phyloP scores from a whole-genome alignment of 106 monocot species.

The Iris macrosiphon region DNA sequence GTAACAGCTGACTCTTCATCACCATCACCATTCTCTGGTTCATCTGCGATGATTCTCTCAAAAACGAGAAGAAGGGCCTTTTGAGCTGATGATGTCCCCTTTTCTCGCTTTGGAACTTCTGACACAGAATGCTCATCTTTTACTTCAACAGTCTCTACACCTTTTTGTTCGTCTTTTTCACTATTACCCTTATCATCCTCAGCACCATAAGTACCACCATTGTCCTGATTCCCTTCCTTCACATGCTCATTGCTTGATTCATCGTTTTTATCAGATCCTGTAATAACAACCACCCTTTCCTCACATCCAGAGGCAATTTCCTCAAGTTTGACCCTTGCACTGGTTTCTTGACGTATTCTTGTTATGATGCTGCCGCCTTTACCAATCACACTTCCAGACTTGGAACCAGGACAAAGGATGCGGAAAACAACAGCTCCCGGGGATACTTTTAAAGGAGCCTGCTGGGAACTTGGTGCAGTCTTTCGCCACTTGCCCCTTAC shows the following conservation, averaged over 20 bases:
- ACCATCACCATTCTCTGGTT: slow-evolving; percentile 37
- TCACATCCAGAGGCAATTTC: slow-evolving; percentile 64
- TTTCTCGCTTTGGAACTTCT: slow-evolving; percentile 32
- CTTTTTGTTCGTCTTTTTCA: slow-evolving; percentile 24
- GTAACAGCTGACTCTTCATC: slow-evolving; percentile 36
- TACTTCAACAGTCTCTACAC: too few relatives aligned
- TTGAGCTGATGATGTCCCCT: slow-evolving; percentile 35
- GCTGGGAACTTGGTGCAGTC: slow-evolving; percentile 25
- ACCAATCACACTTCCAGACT: slow-evolving; percentile 84
- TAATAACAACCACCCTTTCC: slow-evolving; percentile 74
- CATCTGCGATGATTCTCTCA: slow-evolving; percentile 63
- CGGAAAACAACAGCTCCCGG: slow-evolving; percentile 47
- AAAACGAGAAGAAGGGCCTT: slow-evolving; percentile 78
- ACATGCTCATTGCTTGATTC: slow-evolving; percentile 21
- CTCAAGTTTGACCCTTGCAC: slow-evolving; percentile 77
- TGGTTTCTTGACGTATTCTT: slow-evolving; percentile 77
- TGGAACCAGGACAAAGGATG: slow-evolving; percentile 68
- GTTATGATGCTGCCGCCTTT: slow-evolving; percentile 79
- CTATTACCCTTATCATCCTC: slow-evolving; percentile 15
- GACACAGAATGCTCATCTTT: slow-evolving; percentile 19
- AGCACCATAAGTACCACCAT: slow-evolving; percentile 11
- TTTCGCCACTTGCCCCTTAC: slow-evolving; percentile 74
- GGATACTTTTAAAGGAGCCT: slow-evolving; percentile 21
- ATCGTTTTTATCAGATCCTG: slow-evolving; percentile 38
- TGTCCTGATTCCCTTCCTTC: slow-evolving; percentile 32